Base-by-base conservation (phyloP, 257 asterid species). In the Solanum microdontum region DNA sequence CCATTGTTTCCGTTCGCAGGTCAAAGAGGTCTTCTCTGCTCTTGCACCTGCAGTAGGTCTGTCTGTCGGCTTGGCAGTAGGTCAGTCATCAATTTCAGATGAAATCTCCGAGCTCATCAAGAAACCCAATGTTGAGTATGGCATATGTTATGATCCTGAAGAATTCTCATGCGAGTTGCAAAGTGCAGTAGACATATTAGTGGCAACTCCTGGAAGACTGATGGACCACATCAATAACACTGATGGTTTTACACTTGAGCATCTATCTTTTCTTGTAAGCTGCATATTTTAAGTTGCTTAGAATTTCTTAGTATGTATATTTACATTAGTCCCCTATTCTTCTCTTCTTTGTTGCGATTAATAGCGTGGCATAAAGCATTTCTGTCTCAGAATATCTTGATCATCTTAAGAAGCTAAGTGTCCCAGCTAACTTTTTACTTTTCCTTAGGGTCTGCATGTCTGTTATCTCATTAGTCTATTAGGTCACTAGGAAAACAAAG, bases 31-130 rank as follows among this genome's bases (percentile, higher is more conserved):
- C 15, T 96, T 96, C 90, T 91, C 91, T 83, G 90, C 94, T 87
- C 91, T 96, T 92, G 98, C 98, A 74, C 93, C 96, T 91, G 96
- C 99, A n/a, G 98, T 96, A 51, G 98, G 98, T 84, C 92, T 96
- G 89, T 93, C 98, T 9, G 99, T 96, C 87, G 99, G 99, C 89
- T 93, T 95, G 90, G 99, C 98, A 40, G 98, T 96, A 86, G 99
- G 99, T 68, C 99, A 96, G 88, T 94, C 98, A 86, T 96, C 99
- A 23, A 91, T 96, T 88, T 94, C 95, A 28, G 98, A 96, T 89
- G 99, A 96, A 91, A 93, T 96, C 55, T 90, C 98, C 3, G 92
- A 88, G 91, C 98, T 96, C 88, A 92, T 96, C 45, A 87, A 89
- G 91, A 94, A 93, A 90, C 98, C 98, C 84, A 91, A 87, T 34